Base-by-base conservation (phyloP, 1,139 yeast genomes). In the Taphrina flavorubra region DNA sequence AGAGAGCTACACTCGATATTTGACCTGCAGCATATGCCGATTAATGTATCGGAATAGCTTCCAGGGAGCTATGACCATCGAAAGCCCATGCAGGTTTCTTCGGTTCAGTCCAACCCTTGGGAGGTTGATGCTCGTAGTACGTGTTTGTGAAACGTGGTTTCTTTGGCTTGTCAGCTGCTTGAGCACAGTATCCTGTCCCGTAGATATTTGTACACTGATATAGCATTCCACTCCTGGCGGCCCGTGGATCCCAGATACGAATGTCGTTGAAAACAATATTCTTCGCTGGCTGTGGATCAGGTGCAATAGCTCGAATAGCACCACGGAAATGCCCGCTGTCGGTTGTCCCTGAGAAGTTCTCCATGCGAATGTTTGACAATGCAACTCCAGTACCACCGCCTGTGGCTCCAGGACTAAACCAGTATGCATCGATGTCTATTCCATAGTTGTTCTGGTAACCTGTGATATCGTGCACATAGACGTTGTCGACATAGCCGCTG, bases 1-100 rank as follows among this genome's bases (percentile, higher is more conserved):
- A 44, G 47, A 44, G 47, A 7, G 13, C 18, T 8, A 44, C 5
- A 44, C n/a, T 7, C n/a, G 47, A 2, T n/a, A 25, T 25, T 6
- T 39, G 42, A 6, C 42, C 42, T 39, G 11, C 14, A 14, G n/a
- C 6, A 13, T 13, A 18, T n/a, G 25, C 31, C n/a, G 25, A 46
- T 53, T 11, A 53, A 14, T 53, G 42, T 40, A 53, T 53, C 13
- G 60, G 60, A 40, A 56, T 56, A 16, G 46, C 20, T 25, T 40
- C 16, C 16, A 34, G 39, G 4, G 49, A 16, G 37, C 60, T 40
- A n/a, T 31, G 40, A 8, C 60, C 60, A 40, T 40, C 60, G 18
- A 56, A 25, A 11, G 60, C 60, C 60, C 60, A 56, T 56, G 46
- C 11, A 13, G 60, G 60, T 13, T 40, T 56, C 34, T 18, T 5